A percentile compares a stretch with the other conserved stretches of the same genome.
Evolutionary conservation across 2,329 filamentous ascomycete genomes (phyloP).

Genomic region (Aureobasidium namibiae): DNA sequence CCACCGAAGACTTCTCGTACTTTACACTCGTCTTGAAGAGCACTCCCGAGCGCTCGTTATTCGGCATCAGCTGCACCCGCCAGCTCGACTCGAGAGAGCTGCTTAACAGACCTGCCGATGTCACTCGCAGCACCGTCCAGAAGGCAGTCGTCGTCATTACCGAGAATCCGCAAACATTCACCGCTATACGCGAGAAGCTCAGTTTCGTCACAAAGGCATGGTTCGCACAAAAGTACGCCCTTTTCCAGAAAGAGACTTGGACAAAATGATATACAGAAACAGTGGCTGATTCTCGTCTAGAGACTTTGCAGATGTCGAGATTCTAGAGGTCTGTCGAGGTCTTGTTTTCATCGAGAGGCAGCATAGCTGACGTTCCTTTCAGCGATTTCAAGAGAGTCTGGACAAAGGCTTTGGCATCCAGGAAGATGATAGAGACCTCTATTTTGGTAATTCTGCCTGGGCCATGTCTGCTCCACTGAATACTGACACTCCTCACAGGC

Average conservation of each 20-base stretch:
- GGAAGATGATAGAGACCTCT: slow-evolving; percentile 72
- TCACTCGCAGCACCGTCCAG: slow-evolving; percentile 95
- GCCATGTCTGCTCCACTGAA: neutral
- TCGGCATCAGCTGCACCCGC: slow-evolving; percentile 90
- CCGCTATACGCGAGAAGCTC: slow-evolving; percentile 80
- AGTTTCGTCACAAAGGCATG: slow-evolving; percentile 88
- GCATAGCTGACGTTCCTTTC: slow-evolving; percentile 22
- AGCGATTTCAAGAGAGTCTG: slow-evolving; percentile 78
- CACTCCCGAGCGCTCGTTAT: slow-evolving; percentile 64
- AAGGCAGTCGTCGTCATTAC: slow-evolving; percentile 96
- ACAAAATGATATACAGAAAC: neutral
- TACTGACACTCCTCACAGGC: slow-evolving; percentile 30
- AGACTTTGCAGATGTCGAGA: slow-evolving; percentile 87
- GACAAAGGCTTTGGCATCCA: slow-evolving; percentile 50
- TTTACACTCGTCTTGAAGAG: slow-evolving; percentile 67
- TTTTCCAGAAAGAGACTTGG: neutral
- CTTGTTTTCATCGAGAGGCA: slow-evolving; percentile 27
- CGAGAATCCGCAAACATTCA: slow-evolving; percentile 82
- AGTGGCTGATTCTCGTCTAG: slow-evolving; percentile 26
- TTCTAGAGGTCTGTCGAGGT: slow-evolving; percentile 50
- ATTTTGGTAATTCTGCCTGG: slow-evolving; percentile 57
- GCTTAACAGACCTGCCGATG: slow-evolving; percentile 71
- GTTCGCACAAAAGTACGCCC: slow-evolving; percentile 71
- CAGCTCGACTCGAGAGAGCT: slow-evolving; percentile 77
- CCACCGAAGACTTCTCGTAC: slow-evolving; percentile 95